Evolutionary conservation across 257 asterid species (phyloP).

Genomic region (Solanum neorickii): DNA sequence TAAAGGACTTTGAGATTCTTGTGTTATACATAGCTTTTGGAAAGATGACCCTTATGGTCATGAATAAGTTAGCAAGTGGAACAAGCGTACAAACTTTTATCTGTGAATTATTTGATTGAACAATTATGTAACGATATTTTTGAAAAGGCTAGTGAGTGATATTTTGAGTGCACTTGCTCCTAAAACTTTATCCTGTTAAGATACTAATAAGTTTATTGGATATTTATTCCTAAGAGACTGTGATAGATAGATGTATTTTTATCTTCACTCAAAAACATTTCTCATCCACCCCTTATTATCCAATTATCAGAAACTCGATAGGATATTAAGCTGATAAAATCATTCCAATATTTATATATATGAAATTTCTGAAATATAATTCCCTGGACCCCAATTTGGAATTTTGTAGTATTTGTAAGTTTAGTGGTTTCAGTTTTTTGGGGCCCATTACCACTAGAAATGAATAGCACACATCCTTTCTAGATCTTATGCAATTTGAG

Average conservation of each 20-base stretch:
- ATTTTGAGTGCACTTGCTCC: background rate
- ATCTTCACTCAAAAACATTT: background rate
- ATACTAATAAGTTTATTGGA: background rate
- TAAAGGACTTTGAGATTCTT: background rate
- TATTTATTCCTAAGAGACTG: background rate
- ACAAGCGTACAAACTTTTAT: background rate
- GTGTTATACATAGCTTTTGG: background rate
- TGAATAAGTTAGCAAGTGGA: background rate
- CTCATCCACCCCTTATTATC: background rate
- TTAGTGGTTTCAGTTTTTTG: background rate
- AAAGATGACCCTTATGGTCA: background rate
- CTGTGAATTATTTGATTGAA: background rate
- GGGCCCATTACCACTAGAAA: background rate
- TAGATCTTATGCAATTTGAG: background rate
- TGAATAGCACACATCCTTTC: background rate
- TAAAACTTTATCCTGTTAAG: background rate
- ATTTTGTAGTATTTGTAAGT: background rate
- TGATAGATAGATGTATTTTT: background rate
- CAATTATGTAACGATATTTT: background rate
- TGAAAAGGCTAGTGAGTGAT: background rate
- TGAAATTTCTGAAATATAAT: background rate
- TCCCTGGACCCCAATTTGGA: background rate
- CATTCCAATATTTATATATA: background rate
- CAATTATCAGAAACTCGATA: background rate
- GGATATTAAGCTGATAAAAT: background rate